Base-by-base conservation (phyloP, 495 filamentous ascomycete species). In the Chaetomium cochliodes region DNA sequence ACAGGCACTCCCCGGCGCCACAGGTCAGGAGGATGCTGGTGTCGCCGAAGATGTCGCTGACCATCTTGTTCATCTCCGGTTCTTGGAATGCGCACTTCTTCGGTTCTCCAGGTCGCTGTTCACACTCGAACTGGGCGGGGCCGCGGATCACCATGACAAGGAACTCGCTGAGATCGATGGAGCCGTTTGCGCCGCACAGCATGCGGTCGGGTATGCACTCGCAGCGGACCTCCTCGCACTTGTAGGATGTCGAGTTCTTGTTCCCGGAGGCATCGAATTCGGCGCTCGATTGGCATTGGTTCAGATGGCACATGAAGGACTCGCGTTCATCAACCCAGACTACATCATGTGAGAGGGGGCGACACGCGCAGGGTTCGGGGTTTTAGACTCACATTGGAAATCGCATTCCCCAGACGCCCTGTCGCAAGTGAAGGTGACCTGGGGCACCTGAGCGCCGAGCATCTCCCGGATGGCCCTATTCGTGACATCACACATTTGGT, bases 401-500 rank as follows among this genome's bases (percentile, higher is more conserved):
- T 92, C 93, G 73, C 94, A 97, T 13, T 89, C 84, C 1, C 84
- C 74, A 18, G 82, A 78, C 46, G 88, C 83, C n/a, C 82, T 87
- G 67, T 92, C 84, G 73, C 94, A 98, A 41, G 87, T 89, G 72
- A 98, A 98, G 2, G 94, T 98, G 53, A 93, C 93, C 73, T 98
- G 91, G 0, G 94, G 93, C 47, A 90, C 90, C 71, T 88, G 82
- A 39, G 86, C 86, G 70, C 92, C 89, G 47, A 98, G 81, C 77
- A 93, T 86, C 60, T 93, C 87, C 33, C 94, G 76, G 72, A 98
- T 98, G 78, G 96, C 94, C 66, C 72, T 75, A 79, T 98, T 98
- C 51, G 93, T 98, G 67, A 98, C 93, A 80, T 96, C 91, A 75
- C 94, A 98, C 85, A 96, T 93, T 80, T 98, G 96, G 74, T 90